These are phyloP conservation scores for Sapria himalayana DNA, from an alignment of 345 rosid genomes.

Conservation along the genomic window DNA sequence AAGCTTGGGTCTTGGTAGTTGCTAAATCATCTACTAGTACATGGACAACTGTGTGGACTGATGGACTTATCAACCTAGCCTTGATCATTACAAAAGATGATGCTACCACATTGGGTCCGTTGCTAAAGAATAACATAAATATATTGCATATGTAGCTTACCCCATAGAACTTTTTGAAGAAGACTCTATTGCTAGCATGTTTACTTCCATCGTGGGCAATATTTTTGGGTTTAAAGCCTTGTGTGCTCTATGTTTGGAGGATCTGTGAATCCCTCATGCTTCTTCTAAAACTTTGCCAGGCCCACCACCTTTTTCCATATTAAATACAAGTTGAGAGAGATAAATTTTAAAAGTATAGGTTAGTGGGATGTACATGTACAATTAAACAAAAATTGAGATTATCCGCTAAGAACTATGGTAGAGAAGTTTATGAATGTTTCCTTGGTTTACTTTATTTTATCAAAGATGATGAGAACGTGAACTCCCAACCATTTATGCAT, in stretches of 20 bases:
- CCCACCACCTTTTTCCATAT: conserved; percentile 2
- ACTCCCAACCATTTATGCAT: conserved; percentile 1
- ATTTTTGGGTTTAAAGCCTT: conserved; percentile 11
- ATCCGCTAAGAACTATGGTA: conserved; percentile 1
- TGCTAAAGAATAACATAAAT: conserved; percentile 4
- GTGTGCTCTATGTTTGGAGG: conserved; percentile 2
- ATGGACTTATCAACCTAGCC: conserved; percentile 7
- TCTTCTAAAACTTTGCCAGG: conserved; percentile 5
- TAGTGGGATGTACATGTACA: background rate
- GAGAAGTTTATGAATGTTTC: conserved; percentile 6
- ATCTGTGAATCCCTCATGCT: conserved; percentile 2
- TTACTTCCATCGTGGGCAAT: conserved; percentile 10
- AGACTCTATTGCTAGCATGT: conserved; percentile 2
- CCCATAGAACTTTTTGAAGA: conserved; percentile 1
- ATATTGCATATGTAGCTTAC: conserved; percentile 5
- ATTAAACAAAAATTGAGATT: too few relatives aligned
- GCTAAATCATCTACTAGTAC: conserved; percentile 8
- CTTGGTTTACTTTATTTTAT: conserved; percentile 3
- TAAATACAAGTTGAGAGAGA: too few relatives aligned
- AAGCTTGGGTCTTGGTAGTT: too few relatives aligned
- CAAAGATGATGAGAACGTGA: conserved; percentile 5
- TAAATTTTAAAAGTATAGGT: background rate
- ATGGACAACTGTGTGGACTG: conserved; percentile 10
- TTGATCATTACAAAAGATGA: conserved; percentile 6
- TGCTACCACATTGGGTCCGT: conserved; percentile 4